Base-by-base conservation (phyloP, 306 rosid species). In the Acacia acuminata region DNA sequence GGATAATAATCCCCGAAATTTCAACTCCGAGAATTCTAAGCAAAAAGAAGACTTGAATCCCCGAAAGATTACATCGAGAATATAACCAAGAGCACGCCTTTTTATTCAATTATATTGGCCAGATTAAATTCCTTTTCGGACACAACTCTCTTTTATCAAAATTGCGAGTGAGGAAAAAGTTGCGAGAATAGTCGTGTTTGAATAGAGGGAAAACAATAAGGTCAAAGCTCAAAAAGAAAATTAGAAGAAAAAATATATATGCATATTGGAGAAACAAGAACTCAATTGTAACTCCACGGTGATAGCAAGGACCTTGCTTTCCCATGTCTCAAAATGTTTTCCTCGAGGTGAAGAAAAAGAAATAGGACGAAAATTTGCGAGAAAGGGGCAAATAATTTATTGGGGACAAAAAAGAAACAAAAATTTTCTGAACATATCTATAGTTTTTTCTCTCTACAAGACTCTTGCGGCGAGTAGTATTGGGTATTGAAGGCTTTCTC, bases 211-310 rank as follows among this genome's bases (percentile, higher is more conserved):
- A 45, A 36, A 47, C 25, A 17, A 50, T 34, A 53, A 43, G 85
- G 69, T 75, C 45, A 87, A 43, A 82, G 61, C 77, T 82, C 85
- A 75, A 67, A 47, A 81, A 55, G 51, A 48, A 42, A 45, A 63
- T 74, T 77, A n/a, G 25, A 20, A 45, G 34, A 9, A 71, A n/a
- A 25, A 22, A 17, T 3, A 13, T 15, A 24, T 67, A 67, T 70
- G 81, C 30, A 77, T 64, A 79, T 75, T 84, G 94, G 94, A 86
- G 94, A 88, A 91, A 92, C 96, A 94, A 94, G 86, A 92, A 94
- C 99, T 96, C 98, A 96, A 98, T 96, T 86, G 98, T 90, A 89
- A 96, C 99, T 92, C 98, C 98, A 94, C 99, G 94, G 98, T 96
- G 99, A 92, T 89, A 87, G 93, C 99, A 96, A 87, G 99, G 99